These are phyloP conservation scores for Talaromyces sp. DNA, from an alignment of 2,329 filamentous ascomycete genomes.

Conservation along the genomic window DNA sequence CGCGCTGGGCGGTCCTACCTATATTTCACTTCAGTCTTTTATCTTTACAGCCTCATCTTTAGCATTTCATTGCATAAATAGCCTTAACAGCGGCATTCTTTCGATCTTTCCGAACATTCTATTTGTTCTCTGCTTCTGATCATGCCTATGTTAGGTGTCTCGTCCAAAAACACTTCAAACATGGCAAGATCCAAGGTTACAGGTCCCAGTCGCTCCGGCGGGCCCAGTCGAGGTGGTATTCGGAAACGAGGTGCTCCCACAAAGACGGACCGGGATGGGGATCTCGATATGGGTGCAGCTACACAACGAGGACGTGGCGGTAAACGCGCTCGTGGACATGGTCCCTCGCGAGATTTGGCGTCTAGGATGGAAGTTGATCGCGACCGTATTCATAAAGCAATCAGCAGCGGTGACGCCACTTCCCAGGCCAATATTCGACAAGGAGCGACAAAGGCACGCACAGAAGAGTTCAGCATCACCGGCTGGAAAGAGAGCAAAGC, in stretches of 20 bases:
- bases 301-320: slow-evolving; percentile 34
- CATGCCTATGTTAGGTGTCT: slow-evolving; percentile 19
- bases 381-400: slow-evolving; percentile 32
- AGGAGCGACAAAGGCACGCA: slow-evolving; percentile 28
- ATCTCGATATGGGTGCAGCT: slow-evolving; percentile 53
- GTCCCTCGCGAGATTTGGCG: slow-evolving; percentile 26
- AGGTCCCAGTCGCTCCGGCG: slow-evolving; percentile 27
- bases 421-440: slow-evolving; percentile 41
- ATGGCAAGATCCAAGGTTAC: slow-evolving; percentile 34
- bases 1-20: not conserved
- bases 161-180: slow-evolving; percentile 22
- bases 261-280: slow-evolving; percentile 58
- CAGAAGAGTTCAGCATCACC: slow-evolving; percentile 46
- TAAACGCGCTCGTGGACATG: slow-evolving; percentile 33
- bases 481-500: slow-evolving; percentile 69
- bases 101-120: not conserved
- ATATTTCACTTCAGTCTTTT: not conserved
- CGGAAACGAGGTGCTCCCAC: slow-evolving; percentile 44
- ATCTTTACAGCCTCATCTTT: not conserved
- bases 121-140: not conserved
- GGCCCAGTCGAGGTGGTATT: slow-evolving; percentile 47
- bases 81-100: not conserved
- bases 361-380: slow-evolving; percentile 20
- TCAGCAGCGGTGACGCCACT: slow-evolving; percentile 33
- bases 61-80: not conserved